A percentile compares a stretch with the other conserved stretches of the same genome.
These are phyloP conservation scores for Fusarium camptoceras DNA, from an alignment of 2,329 filamentous ascomycete genomes.

Conservation along the genomic window DNA sequence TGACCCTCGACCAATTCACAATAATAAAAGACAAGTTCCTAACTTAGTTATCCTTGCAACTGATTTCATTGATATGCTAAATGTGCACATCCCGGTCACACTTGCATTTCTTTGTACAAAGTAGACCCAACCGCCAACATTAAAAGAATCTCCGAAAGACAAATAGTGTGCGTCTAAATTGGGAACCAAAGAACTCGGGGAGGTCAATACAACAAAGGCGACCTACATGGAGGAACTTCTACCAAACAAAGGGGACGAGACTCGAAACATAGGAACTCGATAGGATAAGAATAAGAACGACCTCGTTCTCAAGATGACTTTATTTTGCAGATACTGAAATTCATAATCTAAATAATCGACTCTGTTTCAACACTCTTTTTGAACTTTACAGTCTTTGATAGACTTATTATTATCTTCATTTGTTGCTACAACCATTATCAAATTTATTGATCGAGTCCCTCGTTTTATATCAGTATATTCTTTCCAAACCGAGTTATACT, in stretches of 20 bases:
- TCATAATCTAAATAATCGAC: not conserved
- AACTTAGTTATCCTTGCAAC: not conserved
- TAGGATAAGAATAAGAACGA: constrained; percentile 16
- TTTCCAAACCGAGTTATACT: not conserved
- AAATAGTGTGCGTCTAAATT: constrained; percentile 10
- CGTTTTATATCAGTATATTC: not conserved
- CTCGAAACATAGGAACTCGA: not conserved
- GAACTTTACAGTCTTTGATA: constrained; percentile 1
- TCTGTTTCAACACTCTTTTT: not conserved
- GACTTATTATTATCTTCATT: not conserved
- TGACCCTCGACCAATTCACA: not conserved
- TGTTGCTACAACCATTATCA: not conserved
- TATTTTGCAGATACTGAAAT: not conserved
- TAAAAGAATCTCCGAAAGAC: constrained; percentile 2
- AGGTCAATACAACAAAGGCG: constrained; percentile 20
- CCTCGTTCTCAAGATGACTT: not conserved
- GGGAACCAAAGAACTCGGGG: constrained; percentile 5
- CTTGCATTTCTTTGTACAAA: constrained; percentile 22
- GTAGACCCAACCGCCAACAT: not conserved
- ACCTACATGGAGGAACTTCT: not conserved
- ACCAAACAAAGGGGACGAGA: constrained; percentile 19
- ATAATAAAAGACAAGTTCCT: not conserved
- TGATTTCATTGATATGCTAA: not conserved
- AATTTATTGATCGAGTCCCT: not conserved
- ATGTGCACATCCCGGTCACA: not conserved